Evolutionary conservation across 441 rosid species (phyloP).

Genomic region (Erodium moschatum): DNA sequence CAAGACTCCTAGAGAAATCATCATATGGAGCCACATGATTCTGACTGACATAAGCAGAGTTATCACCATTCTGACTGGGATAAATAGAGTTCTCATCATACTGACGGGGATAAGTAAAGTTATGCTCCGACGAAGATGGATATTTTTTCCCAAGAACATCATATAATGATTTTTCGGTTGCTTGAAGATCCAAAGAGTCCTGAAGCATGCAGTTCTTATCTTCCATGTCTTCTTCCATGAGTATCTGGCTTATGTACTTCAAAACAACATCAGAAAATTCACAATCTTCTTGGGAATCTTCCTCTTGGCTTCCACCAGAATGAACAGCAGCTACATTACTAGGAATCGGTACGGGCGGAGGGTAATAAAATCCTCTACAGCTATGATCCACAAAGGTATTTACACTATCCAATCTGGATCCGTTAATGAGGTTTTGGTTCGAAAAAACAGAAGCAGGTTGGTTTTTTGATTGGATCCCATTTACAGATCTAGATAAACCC

Average conservation of each 20-base stretch:
- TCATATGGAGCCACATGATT: not conserved
- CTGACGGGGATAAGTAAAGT: conserved; percentile 19
- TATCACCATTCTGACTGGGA: conserved; percentile 11
- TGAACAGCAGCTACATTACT: conserved; percentile 11
- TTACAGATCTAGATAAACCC: conserved; percentile 26
- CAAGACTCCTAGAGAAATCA: conserved; percentile 18
- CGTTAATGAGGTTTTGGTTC: conserved; percentile 29
- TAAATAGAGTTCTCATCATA: not conserved
- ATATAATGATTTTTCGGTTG: conserved; percentile 51
- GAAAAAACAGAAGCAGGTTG: conserved; percentile 28
- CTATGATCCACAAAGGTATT: conserved; percentile 18
- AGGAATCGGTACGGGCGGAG: conserved; percentile 20
- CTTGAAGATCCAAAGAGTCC: conserved; percentile 51
- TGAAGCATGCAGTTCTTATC: conserved; percentile 51
- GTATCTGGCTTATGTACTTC: conserved; percentile 48
- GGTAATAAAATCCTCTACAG: conserved; percentile 22
- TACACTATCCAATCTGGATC: conserved; percentile 21
- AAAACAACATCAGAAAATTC: conserved; percentile 56
- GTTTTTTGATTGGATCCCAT: conserved; percentile 27
- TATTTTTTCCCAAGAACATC: conserved; percentile 56
- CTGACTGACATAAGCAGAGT: no score
- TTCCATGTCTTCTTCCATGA: conserved; percentile 63
- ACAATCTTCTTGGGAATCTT: conserved; percentile 33
- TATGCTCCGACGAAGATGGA: conserved; percentile 28
- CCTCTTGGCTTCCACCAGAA: conserved; percentile 12